Base-by-base conservation (phyloP, 331 rosid genomes). In the Pyrus hybrid region DNA sequence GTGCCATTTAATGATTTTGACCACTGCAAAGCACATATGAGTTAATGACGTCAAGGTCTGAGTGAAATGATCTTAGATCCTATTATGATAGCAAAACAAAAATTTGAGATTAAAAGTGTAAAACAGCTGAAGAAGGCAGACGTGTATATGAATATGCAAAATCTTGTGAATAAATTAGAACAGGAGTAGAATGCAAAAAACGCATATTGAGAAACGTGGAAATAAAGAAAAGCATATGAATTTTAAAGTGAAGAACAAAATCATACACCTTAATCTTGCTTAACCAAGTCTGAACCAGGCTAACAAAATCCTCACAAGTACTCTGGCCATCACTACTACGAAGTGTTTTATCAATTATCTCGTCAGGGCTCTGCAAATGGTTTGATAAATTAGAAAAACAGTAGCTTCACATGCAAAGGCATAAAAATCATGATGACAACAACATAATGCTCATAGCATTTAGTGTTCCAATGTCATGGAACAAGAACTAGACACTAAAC, bases 281-380 rank as follows among this genome's bases (percentile, higher is more conserved):
- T 68, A 91, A 79, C 96, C 97, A 91, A 69, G 63, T 80, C 77
- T 88, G 93, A 73, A 81, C 93, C 75, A 87, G 83, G 83, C 87
- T 71, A 76, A 89, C 82, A 84, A 93, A 93, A 85, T 93, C 98
- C 82, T 86, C 84, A 84, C 97, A 93, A 70, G 79, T 80, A 26
- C 81, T 82, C 80, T 83, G 78, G 28, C 92, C 86, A 87, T 89
- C 90, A 68, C 87, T 83, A 79, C 85, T 88, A 37, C 29, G 82
- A 75, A 93, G 90, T 58, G 91, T 80, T 80, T 80, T 91, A 79
- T 89, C 87, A 56, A 68, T 74, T 68, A 93, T 91, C 87, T 91
- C 96, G 2, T 88, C 89, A 67, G 87, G 86, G 82, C 86, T 85
- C 97, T 93, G 91, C 76, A 87, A 80, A 80, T 76, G 72, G 80